Percentiles rank a stretch among this genome's conserved stretches.
These are phyloP conservation scores for Dioscorea zingiberensis DNA, from an alignment of 106 monocot species.

Conservation along the genomic window DNA sequence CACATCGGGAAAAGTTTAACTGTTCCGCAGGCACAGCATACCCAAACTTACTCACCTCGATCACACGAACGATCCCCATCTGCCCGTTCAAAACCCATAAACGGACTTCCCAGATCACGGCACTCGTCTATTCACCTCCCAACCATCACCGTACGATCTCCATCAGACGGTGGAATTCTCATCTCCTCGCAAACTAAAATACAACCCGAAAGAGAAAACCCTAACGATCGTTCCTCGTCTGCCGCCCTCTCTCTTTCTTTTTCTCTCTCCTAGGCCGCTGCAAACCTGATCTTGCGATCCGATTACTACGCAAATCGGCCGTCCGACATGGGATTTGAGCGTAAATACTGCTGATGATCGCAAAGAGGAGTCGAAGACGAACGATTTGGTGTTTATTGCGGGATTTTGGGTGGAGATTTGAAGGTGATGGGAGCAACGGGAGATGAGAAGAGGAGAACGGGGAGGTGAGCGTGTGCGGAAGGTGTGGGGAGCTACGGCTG, in stretches of 20 bases:
- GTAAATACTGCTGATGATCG: not conserved
- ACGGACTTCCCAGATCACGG: constrained; percentile 2
- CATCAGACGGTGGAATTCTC: constrained; percentile 4
- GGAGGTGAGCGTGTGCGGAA: not conserved
- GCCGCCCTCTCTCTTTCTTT: not conserved
- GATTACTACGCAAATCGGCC: not conserved
- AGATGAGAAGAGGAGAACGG: not conserved
- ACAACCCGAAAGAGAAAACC: not conserved
- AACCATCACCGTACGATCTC: not conserved
- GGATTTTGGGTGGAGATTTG: not conserved
- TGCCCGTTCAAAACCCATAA: constrained; percentile 7
- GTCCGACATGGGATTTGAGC: not conserved
- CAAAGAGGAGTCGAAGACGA: not conserved
- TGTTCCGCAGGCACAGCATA: not conserved
- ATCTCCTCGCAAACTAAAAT: not conserved
- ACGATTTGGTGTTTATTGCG: not conserved
- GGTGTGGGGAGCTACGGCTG: constrained; percentile 13
- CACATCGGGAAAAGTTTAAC: not conserved
- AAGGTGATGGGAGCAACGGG: not conserved
- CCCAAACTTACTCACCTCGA: not conserved
- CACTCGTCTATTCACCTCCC: not conserved
- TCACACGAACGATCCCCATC: not conserved
- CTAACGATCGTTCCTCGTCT: constrained; percentile 1
- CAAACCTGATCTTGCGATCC: not conserved
- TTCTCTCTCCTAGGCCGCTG: not conserved